Conservation (phyloP, 2,329 filamentous ascomycete genomes). For the Alternaria angustiovoidea region DNA sequence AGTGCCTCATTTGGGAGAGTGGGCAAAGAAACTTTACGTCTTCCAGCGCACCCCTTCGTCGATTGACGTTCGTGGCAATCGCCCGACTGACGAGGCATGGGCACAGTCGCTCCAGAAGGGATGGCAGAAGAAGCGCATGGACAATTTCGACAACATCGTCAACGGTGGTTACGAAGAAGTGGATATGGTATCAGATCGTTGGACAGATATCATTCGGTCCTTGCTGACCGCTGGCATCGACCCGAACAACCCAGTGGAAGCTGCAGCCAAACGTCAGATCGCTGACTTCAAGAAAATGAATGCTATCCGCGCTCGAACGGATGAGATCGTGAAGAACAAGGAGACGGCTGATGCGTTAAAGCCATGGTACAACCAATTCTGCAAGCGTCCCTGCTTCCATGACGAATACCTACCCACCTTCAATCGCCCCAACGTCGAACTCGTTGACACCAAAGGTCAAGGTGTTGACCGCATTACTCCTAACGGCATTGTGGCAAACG, state of each 20-base stretch:
- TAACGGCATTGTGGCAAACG: slow-evolving; percentile 59
- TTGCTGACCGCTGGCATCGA: slow-evolving; percentile 19
- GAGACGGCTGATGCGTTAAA: slow-evolving; percentile 62
- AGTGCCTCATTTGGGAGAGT: slow-evolving; percentile 54
- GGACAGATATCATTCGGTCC: slow-evolving; percentile 50
- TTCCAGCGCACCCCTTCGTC: slow-evolving; percentile 64
- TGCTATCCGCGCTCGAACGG: slow-evolving; percentile 57
- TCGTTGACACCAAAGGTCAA: slow-evolving; percentile 67
- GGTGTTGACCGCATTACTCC: slow-evolving; percentile 55
- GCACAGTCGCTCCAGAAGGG: slow-evolving; percentile 15
- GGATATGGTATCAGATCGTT: slow-evolving; percentile 61
- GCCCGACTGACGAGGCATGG: slow-evolving; percentile 26
- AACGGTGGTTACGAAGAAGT: slow-evolving; percentile 36
- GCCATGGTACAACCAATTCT: slow-evolving; percentile 68
- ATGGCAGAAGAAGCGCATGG: slow-evolving; percentile 60
- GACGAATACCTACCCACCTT: slow-evolving; percentile 67
- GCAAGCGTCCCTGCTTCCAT: slow-evolving; percentile 70
- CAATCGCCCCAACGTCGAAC: slow-evolving; percentile 65
- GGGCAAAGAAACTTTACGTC: slow-evolving; percentile 62
- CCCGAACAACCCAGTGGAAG: slow-evolving; percentile 1
- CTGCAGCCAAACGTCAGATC: background rate
- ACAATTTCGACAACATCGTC: slow-evolving; percentile 56
- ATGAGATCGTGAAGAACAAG: slow-evolving; percentile 62
- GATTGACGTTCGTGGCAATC: slow-evolving; percentile 49
- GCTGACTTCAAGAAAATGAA: slow-evolving; percentile 54